Conservation (phyloP, 306 rosid genomes). For the Dalbergia oliveri region DNA sequence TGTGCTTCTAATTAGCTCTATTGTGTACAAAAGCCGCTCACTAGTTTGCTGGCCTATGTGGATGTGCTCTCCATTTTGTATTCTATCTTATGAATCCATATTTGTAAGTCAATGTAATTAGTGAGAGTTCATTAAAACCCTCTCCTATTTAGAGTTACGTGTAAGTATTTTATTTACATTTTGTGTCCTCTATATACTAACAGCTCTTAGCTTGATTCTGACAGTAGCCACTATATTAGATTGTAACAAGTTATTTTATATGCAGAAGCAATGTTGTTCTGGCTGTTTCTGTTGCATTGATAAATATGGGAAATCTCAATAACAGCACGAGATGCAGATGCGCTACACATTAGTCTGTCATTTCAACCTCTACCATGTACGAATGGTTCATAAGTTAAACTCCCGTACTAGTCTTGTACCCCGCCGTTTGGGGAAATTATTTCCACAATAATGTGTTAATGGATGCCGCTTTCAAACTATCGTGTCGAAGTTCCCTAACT, state of each 20-base stretch:
- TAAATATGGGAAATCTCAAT: neutral
- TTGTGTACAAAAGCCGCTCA: conserved; percentile 76
- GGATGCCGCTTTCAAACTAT: neutral
- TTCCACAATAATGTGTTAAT: neutral
- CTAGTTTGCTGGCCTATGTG: conserved; percentile 68
- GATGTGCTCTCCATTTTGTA: conserved; percentile 62
- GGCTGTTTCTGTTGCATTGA: conserved; percentile 5
- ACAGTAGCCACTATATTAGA: conserved; percentile 35
- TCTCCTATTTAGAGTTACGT: conserved; percentile 45
- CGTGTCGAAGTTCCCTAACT: neutral
- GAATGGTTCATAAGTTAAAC: neutral
- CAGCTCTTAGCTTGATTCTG: conserved; percentile 37
- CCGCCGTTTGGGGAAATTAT: neutral
- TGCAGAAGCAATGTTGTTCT: neutral
- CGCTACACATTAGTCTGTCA: neutral
- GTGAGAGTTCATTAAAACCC: conserved; percentile 60
- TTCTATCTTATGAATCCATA: conserved; percentile 59
- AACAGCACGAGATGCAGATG: conserved; percentile 1
- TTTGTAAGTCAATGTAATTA: conserved; percentile 78
- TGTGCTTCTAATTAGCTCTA: conserved; percentile 62
- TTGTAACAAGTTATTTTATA: conserved; percentile 23
- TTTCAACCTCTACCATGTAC: neutral
- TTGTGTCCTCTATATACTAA: conserved; percentile 31
- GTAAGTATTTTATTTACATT: conserved; percentile 50
- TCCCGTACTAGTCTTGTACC: neutral